Evolutionary conservation across 2,329 filamentous ascomycete species (phyloP), one percentile per base, ranked within the genome.

Genomic region (Diaporthe sp.): DNA sequence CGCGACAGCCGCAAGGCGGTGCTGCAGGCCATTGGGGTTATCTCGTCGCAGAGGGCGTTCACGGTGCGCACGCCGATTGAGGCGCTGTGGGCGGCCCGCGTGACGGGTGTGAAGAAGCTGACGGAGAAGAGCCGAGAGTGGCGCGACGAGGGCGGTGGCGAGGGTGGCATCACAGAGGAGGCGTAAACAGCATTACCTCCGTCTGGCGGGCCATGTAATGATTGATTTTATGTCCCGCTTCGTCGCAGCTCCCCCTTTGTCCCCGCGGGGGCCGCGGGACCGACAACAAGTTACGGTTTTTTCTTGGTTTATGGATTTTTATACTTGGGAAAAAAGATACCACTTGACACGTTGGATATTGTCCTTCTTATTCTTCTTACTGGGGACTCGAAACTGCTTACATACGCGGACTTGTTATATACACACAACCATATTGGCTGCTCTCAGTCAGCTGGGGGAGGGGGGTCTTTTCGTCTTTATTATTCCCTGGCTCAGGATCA

Each of bases 1-100:
- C 92, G 97, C 51, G 97, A 99, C 83, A 97, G 94, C 75, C 93
- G 97, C 81, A 99, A 99, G 87, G 95, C 96, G 6, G 96, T 99
- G 2, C 88, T 99, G 34, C 97, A 99, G 84, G 95, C 96, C 22
- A 98, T 99, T 79, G 96, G 97, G 9, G 96, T 98, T 77, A 98
- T 99, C 80, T 97, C 94, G 81, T 97, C 94, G 9, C 97, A 99
- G 85, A 91, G 97, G 63, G 96, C 94, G 15, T 98, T 96, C 82
- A 98, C 97, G 0, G 98, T 96, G 89, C 92, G 96, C 71, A 97
- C 96, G 2, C 92, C 95, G 0, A 94, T 96, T 8, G 97, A 99
- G 86, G 91, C 92, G 44, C 89, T 98, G 42, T 98, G 96, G 95
- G 95, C 97, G 1, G 90, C 90, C 55, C 91, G 97, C 51, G 93